These are phyloP conservation scores for Dothiorella sarmentorum DNA, from an alignment of 2,329 filamentous ascomycete genomes.

Conservation along the genomic window DNA sequence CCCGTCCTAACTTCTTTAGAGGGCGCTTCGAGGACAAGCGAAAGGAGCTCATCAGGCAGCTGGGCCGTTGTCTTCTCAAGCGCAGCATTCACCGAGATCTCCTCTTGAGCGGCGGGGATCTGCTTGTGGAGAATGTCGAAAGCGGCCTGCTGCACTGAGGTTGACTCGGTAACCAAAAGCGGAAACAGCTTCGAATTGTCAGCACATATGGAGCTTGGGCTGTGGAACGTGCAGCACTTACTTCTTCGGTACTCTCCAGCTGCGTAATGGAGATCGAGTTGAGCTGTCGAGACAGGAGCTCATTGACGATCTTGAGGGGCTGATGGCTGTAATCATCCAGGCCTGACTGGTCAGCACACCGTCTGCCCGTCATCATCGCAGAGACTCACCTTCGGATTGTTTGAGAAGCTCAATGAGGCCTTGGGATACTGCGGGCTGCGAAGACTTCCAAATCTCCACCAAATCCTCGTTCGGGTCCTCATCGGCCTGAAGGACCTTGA, in stretches of 20 bases:
- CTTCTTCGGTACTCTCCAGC: slow-evolving; percentile 60
- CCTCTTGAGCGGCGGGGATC: slow-evolving; percentile 74
- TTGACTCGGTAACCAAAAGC: slow-evolving; percentile 71
- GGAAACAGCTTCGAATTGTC: slow-evolving; percentile 55
- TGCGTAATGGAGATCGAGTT: slow-evolving; percentile 60
- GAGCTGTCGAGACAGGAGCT: slow-evolving; percentile 67
- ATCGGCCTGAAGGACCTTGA: slow-evolving; percentile 55
- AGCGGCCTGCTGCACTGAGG: slow-evolving; percentile 72
- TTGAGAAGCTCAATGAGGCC: slow-evolving; percentile 64
- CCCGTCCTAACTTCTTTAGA: slow-evolving; percentile 65
- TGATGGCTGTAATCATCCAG: slow-evolving; percentile 56
- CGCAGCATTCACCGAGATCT: slow-evolving; percentile 73
- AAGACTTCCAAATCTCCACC: slow-evolving; percentile 65
- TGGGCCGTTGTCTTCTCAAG: slow-evolving; percentile 68
- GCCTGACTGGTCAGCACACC: slow-evolving; percentile 29
- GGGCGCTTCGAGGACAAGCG: slow-evolving; percentile 75
- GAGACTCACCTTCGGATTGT: slow-evolving; percentile 40
- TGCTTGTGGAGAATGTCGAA: slow-evolving; percentile 76
- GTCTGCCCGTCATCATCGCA: neutral
- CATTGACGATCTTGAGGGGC: slow-evolving; percentile 71
- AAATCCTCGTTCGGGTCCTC: slow-evolving; percentile 83
- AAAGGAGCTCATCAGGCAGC: slow-evolving; percentile 80
- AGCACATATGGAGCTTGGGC: neutral
- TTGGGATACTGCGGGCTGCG: slow-evolving; percentile 53
- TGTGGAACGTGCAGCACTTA: neutral